These are phyloP conservation scores for Capronia coronata DNA, from an alignment of 2,329 filamentous ascomycete species.

Conservation along the genomic window DNA sequence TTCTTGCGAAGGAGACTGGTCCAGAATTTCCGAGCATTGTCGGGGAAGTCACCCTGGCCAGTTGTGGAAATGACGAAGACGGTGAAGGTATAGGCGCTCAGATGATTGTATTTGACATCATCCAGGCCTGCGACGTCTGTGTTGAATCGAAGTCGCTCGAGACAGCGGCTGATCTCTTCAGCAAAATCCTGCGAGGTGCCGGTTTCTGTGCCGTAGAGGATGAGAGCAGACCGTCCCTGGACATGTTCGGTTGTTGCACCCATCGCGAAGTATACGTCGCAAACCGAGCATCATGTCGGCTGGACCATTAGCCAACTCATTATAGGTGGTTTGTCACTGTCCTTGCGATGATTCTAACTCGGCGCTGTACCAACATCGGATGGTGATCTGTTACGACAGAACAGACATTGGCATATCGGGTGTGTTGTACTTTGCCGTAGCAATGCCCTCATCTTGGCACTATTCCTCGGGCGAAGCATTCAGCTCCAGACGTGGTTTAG, in stretches of 20 bases:
- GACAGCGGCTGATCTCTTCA: constrained; percentile 68
- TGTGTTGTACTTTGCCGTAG: background rate
- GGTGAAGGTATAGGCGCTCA: constrained; percentile 35
- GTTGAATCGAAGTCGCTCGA: constrained; percentile 71
- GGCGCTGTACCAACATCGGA: background rate
- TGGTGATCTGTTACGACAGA: background rate
- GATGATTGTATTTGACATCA: constrained; percentile 32
- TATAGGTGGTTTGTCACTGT: too few relatives aligned
- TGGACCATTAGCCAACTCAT: too few relatives aligned
- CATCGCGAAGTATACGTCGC: background rate
- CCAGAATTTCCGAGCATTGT: constrained; percentile 79
- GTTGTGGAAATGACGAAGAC: constrained; percentile 86
- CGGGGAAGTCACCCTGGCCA: constrained; percentile 86
- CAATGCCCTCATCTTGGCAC: background rate
- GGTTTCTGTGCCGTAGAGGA: constrained; percentile 92
- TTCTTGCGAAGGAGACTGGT: constrained; percentile 72
- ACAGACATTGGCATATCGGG: background rate
- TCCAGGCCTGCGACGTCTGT: constrained; percentile 73
- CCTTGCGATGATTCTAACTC: too few relatives aligned
- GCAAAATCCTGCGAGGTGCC: constrained; percentile 90
- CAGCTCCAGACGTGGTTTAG: background rate
- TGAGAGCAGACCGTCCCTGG: constrained; percentile 46
- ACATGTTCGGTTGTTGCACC: constrained; percentile 10
- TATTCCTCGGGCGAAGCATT: background rate
- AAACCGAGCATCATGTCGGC: constrained; percentile 5